phyloP scores from a whole-genome alignment of 495 filamentous ascomycete species.

The Aspergillus ellipticus region DNA sequence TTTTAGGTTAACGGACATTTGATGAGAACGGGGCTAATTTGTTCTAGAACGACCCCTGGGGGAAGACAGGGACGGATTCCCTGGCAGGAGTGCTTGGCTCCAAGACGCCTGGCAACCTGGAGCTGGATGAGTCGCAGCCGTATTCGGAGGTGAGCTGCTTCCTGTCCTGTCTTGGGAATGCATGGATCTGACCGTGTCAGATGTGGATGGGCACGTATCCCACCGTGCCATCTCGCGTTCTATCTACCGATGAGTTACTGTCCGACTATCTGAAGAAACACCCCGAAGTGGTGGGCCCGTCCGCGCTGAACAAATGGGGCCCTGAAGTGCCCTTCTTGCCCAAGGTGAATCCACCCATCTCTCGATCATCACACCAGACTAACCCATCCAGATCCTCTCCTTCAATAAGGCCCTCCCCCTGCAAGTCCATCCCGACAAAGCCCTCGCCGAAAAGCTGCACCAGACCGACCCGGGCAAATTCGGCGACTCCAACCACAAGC shows the following conservation, averaged over 20 bases:
- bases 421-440: constrained; percentile 75
- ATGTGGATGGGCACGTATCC: constrained; percentile 87
- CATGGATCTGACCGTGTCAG: no score
- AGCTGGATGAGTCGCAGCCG: constrained; percentile 37
- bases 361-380: not conserved
- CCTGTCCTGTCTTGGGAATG: no score
- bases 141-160: constrained; percentile 47
- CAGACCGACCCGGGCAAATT: constrained; percentile 60
- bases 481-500: constrained; percentile 75
- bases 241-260: constrained; percentile 60
- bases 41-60: constrained; percentile 48
- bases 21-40: no score
- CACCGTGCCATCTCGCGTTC: constrained; percentile 59
- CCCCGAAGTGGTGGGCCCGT: constrained; percentile 61
- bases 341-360: constrained; percentile 43
- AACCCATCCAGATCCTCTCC: constrained; percentile 56
- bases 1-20: no score
- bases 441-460: constrained; percentile 60
- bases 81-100: constrained; percentile 40
- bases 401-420: constrained; percentile 75
- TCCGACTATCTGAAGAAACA: constrained; percentile 62
- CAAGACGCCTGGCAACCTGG: constrained; percentile 35
- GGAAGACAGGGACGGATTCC: constrained; percentile 44
- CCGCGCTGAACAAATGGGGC: constrained; percentile 60
- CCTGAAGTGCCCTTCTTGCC: constrained; percentile 69